Evolutionary conservation across 106 monocot species (phyloP), one percentile per base, ranked within the genome.

Genomic region (Triglochin maritima): DNA sequence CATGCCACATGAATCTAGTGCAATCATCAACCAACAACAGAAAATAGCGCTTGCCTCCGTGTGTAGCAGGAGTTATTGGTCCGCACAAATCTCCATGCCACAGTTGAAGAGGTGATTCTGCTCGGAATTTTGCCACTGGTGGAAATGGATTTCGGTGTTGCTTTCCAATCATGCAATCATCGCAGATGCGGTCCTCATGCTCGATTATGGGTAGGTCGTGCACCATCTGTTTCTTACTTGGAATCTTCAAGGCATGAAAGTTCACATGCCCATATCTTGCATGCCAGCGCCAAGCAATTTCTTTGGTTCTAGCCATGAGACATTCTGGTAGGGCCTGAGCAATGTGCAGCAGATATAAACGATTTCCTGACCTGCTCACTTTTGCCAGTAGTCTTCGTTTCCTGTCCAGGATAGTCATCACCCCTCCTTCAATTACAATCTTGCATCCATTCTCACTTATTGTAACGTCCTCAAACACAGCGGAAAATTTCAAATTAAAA

Each of bases 71-170:
- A 9, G 48, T 60, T 3, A 80, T 76, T 29, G 80, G 79, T 2
- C 74, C 69, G 49, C 74, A 74, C 7, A 81, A 59, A 55, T 81
- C 66, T 3, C 44, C 29, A 49, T 81, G 80, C 6, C 76, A 7
- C 4, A 76, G 42, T 44, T 71, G 13, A 5, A 78, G 65, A 7
- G 4, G 17, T 15, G 45, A 14, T n/a, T 58, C 12, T 10, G 76
- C 50, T 44, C 17, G n/a, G 2, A 10, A 63, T 3, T 8, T 17
- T 0, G 47, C 16, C 5, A 9, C n/a, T 17, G 44, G 9, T 54
- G 69, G 76, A 47, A 76, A 69, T 2, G 41, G 13, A 9, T 9
- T 12, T 54, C 14, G 57, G 3, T 70, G 56, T 17, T 67, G 67
- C 29, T 67, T 54, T 17, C 67, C 67, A 7, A 54, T 15, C 29